Evolutionary conservation across 2,329 filamentous ascomycete species (phyloP), one percentile per base, ranked within the genome.

Genomic region (Sphaerulina populicola): DNA sequence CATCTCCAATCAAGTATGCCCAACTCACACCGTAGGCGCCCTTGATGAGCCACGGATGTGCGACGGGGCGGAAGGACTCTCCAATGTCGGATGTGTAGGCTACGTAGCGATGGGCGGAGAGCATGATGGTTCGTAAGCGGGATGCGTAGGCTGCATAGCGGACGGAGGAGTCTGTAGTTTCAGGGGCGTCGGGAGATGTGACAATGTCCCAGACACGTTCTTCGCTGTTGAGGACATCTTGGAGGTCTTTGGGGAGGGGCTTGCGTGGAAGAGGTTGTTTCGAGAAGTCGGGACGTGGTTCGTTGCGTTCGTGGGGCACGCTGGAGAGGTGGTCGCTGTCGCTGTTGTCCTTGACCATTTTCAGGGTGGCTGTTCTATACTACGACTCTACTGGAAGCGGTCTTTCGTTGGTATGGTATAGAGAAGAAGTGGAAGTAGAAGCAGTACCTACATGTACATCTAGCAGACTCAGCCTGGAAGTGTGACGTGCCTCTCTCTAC

Each of bases 21-120:
- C 93, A 97, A 1, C 88, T 94, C 38, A 98, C 75, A 44, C 81
- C 91, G 66, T 98, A 98, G 5, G 93, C 93, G 43, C 80, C 75
- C 53, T 84, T 80, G 9, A 98, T 85, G 2, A 94, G 72, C 62
- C 77, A 82, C 0, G 89, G 91, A 66, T 96, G 90, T 3, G 91
- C 90, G 36, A 98, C 79, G 0, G 93, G 93, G 1, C 93, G 82
- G 71, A 98, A 98, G 0, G 87, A 94, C 70, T 98, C 93, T 67
- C 93, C 93, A 57, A 98, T 91, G 64, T 97, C 91, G 15, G 55
- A 90, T 0, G 93, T 97, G 69, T 98, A 98, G 51, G 93, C 93
- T 44, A 98, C 89, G 65, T 98, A 98, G 64, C 93, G 84, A 65
- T 97, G 93, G 3, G 90, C 90, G 12, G 86, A 88, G 60, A 90